Evolutionary conservation across 2,329 filamentous ascomycete species (phyloP).

Genomic region (Trichoderma gracile): DNA sequence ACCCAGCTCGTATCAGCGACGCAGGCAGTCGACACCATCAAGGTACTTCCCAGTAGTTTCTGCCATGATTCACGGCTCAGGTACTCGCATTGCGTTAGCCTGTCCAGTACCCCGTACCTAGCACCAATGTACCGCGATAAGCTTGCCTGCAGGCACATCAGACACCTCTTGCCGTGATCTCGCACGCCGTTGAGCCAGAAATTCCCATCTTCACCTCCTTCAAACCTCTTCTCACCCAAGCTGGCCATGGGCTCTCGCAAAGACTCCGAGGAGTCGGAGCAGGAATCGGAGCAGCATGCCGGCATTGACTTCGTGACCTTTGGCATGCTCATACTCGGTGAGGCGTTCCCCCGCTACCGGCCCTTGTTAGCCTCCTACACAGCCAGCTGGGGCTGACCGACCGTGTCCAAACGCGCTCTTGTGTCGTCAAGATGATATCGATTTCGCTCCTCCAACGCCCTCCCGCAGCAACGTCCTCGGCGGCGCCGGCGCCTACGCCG

Average conservation of each 20-base stretch:
- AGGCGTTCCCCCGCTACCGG: conserved; percentile 31
- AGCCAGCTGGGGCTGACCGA: conserved; percentile 16
- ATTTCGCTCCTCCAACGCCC: conserved; percentile 70
- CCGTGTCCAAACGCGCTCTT: conserved; percentile 3
- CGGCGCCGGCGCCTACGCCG: conserved; percentile 83
- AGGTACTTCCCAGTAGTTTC: no score
- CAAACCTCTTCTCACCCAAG: background rate
- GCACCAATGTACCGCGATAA: background rate
- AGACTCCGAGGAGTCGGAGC: conserved; percentile 4
- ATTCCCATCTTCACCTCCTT: background rate
- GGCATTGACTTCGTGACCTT: conserved; percentile 66
- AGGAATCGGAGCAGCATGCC: conserved; percentile 11
- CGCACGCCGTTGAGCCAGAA: background rate
- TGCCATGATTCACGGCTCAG: no score
- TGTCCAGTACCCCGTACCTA: conserved; percentile 5
- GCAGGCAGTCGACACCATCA: background rate
- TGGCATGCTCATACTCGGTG: conserved; percentile 75
- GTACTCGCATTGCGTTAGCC: background rate
- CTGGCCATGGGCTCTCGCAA: conserved; percentile 17
- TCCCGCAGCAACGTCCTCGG: conserved; percentile 77
- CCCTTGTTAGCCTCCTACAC: conserved; percentile 10
- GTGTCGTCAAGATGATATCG: conserved; percentile 75
- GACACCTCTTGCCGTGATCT: conserved; percentile 7
- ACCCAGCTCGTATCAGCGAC: conserved; percentile 1
- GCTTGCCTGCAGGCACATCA: conserved; percentile 7